Conservation (phyloP, 108 stramenopile species). For the Mediolabrus comicus region DNA sequence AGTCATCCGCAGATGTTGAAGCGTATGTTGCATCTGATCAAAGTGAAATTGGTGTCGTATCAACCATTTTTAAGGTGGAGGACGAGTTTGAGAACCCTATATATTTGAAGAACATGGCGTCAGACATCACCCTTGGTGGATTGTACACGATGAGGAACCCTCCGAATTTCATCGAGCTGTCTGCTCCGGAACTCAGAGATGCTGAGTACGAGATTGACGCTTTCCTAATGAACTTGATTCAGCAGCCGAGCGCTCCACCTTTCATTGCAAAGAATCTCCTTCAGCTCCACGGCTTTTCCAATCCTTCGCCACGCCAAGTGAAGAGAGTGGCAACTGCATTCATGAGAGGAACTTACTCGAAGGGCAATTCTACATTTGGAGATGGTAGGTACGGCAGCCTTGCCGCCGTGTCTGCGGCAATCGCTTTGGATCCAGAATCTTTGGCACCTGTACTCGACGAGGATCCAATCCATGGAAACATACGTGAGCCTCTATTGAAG, state of each 20-base stretch:
- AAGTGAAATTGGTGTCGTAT: constrained; percentile 19
- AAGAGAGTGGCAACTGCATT: constrained; percentile 45
- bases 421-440: constrained; percentile 52
- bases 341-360: constrained; percentile 33
- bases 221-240: constrained; percentile 26
- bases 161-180: constrained; percentile 22
- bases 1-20: constrained; percentile 24
- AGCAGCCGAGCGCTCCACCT: constrained; percentile 47
- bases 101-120: constrained; percentile 27
- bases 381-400: constrained; percentile 46
- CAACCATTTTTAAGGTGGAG: constrained; percentile 37
- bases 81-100: constrained; percentile 29
- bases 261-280: constrained; percentile 62
- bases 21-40: constrained; percentile 17
- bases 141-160: constrained; percentile 36
- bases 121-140: constrained; percentile 17
- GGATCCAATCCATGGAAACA: constrained; percentile 49
- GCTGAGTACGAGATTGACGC: constrained; percentile 43
- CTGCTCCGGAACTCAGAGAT: constrained; percentile 36
- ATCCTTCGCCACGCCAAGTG: constrained; percentile 67
- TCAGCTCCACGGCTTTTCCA: constrained; percentile 67
- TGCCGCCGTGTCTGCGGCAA: constrained; percentile 50
- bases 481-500: constrained; percentile 55
- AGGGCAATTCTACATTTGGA: constrained; percentile 41
- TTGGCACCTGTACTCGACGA: constrained; percentile 41